phyloP scores from a whole-genome alignment of 148 eudicot species.

The Chenopodium album region DNA sequence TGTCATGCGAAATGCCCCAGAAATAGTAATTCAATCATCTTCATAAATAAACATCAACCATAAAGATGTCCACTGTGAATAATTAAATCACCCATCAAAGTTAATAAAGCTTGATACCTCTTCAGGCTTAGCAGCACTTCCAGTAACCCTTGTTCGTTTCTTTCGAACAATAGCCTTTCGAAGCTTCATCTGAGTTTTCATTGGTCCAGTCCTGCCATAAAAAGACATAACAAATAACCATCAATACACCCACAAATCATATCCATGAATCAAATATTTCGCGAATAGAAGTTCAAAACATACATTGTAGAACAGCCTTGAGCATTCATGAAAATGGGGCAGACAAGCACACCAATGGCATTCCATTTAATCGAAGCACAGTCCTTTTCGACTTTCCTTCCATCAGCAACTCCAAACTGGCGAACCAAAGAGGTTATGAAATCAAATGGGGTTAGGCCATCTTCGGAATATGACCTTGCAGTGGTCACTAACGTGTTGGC shows the following conservation, averaged over 20 bases:
- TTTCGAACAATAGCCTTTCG: constrained; percentile 33
- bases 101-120: constrained; percentile 33
- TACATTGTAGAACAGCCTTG: constrained; percentile 25
- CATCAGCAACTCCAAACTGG: constrained; percentile 26
- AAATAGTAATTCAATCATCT: too few species aligned
- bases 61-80: too few species aligned
- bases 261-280: neutral
- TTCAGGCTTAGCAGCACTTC: constrained; percentile 33
- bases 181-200: constrained; percentile 44
- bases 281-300: neutral
- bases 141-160: constrained; percentile 19
- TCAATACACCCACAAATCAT: neutral
- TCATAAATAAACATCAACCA: too few species aligned
- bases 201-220: constrained; percentile 56
- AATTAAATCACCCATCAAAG: neutral
- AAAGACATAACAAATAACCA: neutral
- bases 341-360: constrained; percentile 45
- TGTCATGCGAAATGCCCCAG: neutral
- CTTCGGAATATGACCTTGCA: constrained; percentile 36
- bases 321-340: constrained; percentile 41
- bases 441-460: constrained; percentile 48
- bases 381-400: constrained; percentile 12
- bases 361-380: constrained; percentile 39
- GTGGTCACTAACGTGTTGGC: constrained; percentile 37
- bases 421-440: constrained; percentile 46